Conservation (phyloP, 805 yeast genomes). For the Candida chilensis region DNA sequence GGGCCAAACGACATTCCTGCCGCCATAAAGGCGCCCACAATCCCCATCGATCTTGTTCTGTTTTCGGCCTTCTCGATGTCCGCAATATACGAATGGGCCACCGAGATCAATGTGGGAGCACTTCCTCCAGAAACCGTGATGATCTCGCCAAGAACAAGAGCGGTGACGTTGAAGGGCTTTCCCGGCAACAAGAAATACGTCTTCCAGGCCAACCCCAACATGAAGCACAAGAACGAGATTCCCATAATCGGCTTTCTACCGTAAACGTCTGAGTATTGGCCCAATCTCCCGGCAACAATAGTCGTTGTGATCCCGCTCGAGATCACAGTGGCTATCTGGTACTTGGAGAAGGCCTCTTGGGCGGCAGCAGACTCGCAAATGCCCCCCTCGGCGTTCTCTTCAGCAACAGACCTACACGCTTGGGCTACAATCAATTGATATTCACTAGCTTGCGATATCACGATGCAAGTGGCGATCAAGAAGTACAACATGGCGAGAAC, state of each 20-base stretch:
- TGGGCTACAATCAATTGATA: too few species aligned
- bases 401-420: too few species aligned
- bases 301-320: constrained; percentile 38
- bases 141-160: constrained; percentile 32
- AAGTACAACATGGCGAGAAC: too few species aligned
- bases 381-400: too few species aligned
- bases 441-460: too few species aligned
- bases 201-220: constrained; percentile 6
- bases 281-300: constrained; percentile 52
- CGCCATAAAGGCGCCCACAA: constrained; percentile 48
- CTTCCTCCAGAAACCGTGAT: constrained; percentile 56
- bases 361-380: too few species aligned
- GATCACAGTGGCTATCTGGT: too few species aligned
- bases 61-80: constrained; percentile 61
- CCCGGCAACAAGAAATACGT: constrained; percentile 8
- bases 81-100: constrained; percentile 61
- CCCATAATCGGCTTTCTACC: constrained; percentile 52
- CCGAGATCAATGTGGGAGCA: constrained; percentile 39
- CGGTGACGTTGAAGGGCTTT: constrained; percentile 20
- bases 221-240: constrained; percentile 5
- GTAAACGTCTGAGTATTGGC: constrained; percentile 51
- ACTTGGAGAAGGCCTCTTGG: too few species aligned
- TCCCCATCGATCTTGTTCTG: constrained; percentile 51
- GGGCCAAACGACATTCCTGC: constrained; percentile 63
- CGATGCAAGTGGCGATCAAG: too few species aligned